Evolutionary conservation across 108 stramenopile genomes (phyloP).

Genomic region (Pseudonitzschia pungens): DNA sequence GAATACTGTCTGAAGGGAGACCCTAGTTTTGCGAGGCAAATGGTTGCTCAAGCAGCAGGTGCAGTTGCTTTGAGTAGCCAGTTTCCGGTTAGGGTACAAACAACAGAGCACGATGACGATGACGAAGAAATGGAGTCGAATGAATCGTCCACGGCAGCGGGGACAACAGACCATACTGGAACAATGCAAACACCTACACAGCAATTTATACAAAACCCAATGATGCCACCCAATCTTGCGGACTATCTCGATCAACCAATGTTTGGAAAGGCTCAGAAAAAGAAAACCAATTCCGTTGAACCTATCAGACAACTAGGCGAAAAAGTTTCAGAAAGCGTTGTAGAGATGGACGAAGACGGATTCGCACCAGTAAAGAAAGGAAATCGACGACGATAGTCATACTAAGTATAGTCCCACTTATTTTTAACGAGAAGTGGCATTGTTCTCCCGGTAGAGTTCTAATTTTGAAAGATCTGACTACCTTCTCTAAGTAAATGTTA

Average conservation of each 20-base stretch:
- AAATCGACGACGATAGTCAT: conserved; percentile 12
- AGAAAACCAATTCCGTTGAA: neutral
- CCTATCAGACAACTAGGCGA: conserved; percentile 75
- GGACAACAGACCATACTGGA: neutral
- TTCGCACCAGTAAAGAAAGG: conserved; percentile 56
- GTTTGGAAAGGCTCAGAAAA: conserved; percentile 47
- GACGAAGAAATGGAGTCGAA: conserved; percentile 35
- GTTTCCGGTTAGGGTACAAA: conserved; percentile 55
- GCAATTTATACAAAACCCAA: neutral
- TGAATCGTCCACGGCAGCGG: neutral
- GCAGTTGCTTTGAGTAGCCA: conserved; percentile 40
- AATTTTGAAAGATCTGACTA: neutral
- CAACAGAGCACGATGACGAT: conserved; percentile 57
- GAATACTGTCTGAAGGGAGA: conserved; percentile 67
- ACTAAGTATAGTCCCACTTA: neutral
- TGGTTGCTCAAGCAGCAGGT: conserved; percentile 48
- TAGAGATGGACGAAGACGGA: conserved; percentile 71
- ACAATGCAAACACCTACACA: neutral
- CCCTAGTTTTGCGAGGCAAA: conserved; percentile 47
- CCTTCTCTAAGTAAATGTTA: neutral
- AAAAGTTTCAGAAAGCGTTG: conserved; percentile 41
- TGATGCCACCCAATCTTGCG: neutral
- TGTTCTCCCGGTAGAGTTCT: no score
- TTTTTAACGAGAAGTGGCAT: no score
- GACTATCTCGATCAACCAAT: conserved; percentile 44